Evolutionary conservation across 1,284 basidiomycete species (phyloP).

Genomic region (Ceratobasidium sp.): DNA sequence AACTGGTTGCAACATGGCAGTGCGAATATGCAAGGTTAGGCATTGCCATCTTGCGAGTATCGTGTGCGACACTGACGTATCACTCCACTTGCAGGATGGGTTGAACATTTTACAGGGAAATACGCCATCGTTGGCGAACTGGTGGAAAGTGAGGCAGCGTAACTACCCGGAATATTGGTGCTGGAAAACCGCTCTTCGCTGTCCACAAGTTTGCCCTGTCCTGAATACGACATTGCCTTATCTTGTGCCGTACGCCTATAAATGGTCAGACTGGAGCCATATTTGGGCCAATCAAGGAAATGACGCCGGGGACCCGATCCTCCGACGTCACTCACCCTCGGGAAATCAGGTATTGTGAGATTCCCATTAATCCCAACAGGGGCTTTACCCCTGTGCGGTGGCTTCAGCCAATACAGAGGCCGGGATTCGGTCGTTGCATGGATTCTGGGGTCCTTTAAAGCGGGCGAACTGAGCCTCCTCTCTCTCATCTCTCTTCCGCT

Average conservation of each 20-base stretch:
- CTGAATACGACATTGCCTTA: not conserved
- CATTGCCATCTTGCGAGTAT: slow-evolving; percentile 16
- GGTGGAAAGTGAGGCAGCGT: slow-evolving; percentile 74
- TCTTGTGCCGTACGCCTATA: not conserved
- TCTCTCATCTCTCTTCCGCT: not conserved
- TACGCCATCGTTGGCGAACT: slow-evolving; percentile 87
- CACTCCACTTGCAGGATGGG: slow-evolving; percentile 70
- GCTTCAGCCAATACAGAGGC: not conserved
- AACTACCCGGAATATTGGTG: not conserved
- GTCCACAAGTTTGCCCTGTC: not conserved
- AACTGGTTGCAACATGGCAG: slow-evolving; percentile 61
- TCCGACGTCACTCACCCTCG: too few relatives aligned
- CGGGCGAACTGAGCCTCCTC: not conserved
- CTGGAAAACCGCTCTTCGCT: not conserved
- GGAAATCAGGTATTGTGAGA: too few relatives aligned
- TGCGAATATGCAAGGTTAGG: slow-evolving; percentile 85
- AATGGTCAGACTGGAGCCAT: too few relatives aligned
- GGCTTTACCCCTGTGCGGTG: too few relatives aligned
- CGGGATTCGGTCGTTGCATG: not conserved
- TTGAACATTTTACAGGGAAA: slow-evolving; percentile 88
- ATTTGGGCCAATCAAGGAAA: too few relatives aligned
- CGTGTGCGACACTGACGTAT: slow-evolving; percentile 4
- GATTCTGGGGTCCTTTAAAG: not conserved
- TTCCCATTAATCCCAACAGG: too few relatives aligned
- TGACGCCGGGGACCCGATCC: too few relatives aligned